These are phyloP conservation scores for Petasospora fabianii DNA, from an alignment of 1,139 yeast species.

Conservation along the genomic window DNA sequence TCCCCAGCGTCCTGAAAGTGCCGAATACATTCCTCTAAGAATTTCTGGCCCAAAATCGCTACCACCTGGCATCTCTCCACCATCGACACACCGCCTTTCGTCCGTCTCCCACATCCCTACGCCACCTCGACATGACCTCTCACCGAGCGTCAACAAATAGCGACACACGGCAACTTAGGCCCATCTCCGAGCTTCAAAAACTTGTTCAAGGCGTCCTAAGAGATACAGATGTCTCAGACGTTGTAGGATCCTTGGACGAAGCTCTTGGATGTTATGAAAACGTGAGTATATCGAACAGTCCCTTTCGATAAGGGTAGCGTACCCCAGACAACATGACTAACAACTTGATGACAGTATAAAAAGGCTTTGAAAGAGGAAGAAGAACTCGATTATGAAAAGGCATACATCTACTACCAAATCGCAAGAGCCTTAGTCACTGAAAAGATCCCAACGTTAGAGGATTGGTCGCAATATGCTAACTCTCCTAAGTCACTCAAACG, in stretches of 20 bases:
- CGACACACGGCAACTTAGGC: too few species aligned
- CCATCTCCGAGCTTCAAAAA: constrained; percentile 9
- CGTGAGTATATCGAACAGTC: constrained; percentile 12
- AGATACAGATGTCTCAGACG: constrained; percentile 4
- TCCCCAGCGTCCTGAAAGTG: too few species aligned
- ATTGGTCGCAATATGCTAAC: constrained; percentile 16
- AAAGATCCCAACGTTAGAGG: constrained; percentile 24
- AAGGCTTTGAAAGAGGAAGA: constrained; percentile 9
- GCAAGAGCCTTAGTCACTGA: constrained; percentile 28
- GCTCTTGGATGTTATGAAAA: constrained; percentile 15
- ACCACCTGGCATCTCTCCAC: too few species aligned
- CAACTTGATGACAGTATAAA: constrained; percentile 9
- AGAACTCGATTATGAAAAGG: constrained; percentile 26
- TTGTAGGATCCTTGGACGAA: constrained; percentile 3
- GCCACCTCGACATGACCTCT: too few species aligned
- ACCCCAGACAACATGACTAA: background rate
- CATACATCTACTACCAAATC: constrained; percentile 32
- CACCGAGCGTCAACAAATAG: too few species aligned
- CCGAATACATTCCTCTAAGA: too few species aligned
- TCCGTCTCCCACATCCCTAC: too few species aligned
- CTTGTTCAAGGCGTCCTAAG: constrained; percentile 6
- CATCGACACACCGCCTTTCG: too few species aligned
- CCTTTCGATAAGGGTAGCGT: too few species aligned
- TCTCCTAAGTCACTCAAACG: constrained; percentile 10
- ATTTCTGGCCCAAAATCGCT: too few species aligned